Percentiles rank a stretch among this genome's conserved stretches.
phyloP scores from a whole-genome alignment of 2,329 filamentous ascomycete genomes.

The Cladosporium colombiae region DNA sequence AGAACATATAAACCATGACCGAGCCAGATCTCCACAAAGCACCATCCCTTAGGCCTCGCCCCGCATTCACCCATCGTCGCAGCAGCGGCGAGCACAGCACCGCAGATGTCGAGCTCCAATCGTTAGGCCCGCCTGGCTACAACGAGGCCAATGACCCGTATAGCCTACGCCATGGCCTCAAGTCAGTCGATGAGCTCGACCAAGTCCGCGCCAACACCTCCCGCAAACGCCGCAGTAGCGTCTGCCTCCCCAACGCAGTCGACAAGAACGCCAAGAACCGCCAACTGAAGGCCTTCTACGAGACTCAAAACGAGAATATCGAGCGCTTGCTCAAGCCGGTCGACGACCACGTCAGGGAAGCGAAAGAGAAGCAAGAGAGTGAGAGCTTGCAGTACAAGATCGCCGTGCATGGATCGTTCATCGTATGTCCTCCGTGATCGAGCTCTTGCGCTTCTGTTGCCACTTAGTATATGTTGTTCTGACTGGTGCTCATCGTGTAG shows the following conservation, averaged over 20 bases:
- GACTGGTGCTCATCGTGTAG: not conserved
- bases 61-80: slow-evolving; percentile 37
- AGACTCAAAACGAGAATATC: slow-evolving; percentile 89
- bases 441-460: not conserved
- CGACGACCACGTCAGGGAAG: slow-evolving; percentile 82
- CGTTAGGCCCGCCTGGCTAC: slow-evolving; percentile 53
- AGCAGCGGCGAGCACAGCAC: slow-evolving; percentile 27
- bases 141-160: slow-evolving; percentile 75
- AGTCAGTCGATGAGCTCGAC: slow-evolving; percentile 73
- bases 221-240: slow-evolving; percentile 64
- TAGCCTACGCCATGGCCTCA: slow-evolving; percentile 73
- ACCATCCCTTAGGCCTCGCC: slow-evolving; percentile 49
- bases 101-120: slow-evolving; percentile 48
- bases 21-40: slow-evolving; percentile 51
- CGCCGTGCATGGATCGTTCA: slow-evolving; percentile 67
- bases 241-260: slow-evolving; percentile 45
- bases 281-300: slow-evolving; percentile 79
- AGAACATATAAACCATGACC: not conserved
- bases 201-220: slow-evolving; percentile 79
- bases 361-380: slow-evolving; percentile 75
- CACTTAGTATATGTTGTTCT: not conserved
- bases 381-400: slow-evolving; percentile 77
- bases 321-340: slow-evolving; percentile 88
- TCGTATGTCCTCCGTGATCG: slow-evolving; percentile 48
- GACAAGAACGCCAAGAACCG: slow-evolving; percentile 49